Evolutionary conservation across 441 rosid genomes (phyloP).

Genomic region (Euphorbia celastroides): DNA sequence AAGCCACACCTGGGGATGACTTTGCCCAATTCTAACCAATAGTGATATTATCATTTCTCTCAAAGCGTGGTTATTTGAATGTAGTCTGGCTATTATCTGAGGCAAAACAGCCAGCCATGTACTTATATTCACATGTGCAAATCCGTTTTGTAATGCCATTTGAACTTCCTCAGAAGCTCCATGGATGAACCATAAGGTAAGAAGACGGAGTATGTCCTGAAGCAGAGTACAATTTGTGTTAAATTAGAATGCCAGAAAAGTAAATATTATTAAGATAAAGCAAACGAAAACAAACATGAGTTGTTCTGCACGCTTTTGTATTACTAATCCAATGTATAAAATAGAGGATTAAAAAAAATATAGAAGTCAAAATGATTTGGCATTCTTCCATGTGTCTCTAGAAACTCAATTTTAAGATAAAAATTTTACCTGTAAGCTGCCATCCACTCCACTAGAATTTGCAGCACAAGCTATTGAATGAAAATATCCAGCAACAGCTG

Average conservation of each 20-base stretch:
- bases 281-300: neutral
- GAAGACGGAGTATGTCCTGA: conserved; percentile 99
- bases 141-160: conserved; percentile 81
- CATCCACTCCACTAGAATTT: conserved; percentile 95
- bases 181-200: conserved; percentile 99
- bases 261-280: neutral
- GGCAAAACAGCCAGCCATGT: conserved; percentile 99
- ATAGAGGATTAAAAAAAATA: neutral
- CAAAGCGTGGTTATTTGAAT: conserved; percentile 93
- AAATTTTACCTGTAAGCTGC: conserved; percentile 85
- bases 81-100: conserved; percentile 99
- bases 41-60: conserved; percentile 94
- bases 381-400: conserved; percentile 6
- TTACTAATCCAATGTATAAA: neutral
- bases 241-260: neutral
- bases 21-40: conserved; percentile 93
- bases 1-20: conserved; percentile 91
- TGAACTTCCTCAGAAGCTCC: conserved; percentile 96
- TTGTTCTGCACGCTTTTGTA: neutral
- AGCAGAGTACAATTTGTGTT: conserved; percentile 13
- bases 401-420: conserved; percentile 4
- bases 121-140: conserved; percentile 85
- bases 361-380: neutral
- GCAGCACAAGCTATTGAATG: conserved; percentile 98
- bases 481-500: conserved; percentile 97